phyloP scores from a whole-genome alignment of 179 eudicot species.

The Sideroxylon spinosum region DNA sequence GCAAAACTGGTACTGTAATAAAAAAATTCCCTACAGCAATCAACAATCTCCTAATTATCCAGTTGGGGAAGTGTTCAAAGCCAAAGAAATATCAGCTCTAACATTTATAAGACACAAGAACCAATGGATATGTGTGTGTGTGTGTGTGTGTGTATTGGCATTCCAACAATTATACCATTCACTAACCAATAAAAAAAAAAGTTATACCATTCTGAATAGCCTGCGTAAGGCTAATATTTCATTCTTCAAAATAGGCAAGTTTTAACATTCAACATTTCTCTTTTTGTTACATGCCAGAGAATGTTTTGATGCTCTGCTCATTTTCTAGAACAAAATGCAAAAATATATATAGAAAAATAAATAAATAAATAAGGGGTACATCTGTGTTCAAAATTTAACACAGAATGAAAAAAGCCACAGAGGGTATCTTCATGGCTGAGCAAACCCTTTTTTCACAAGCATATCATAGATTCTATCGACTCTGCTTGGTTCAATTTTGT shows the following conservation, averaged over 20 bases:
- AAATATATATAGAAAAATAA: no score
- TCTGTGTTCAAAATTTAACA: background rate
- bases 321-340: background rate
- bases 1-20: no score
- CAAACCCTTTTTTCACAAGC: constrained; percentile 69
- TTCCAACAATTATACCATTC: background rate
- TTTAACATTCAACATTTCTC: background rate
- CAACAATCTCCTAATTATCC: no score
- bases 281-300: background rate
- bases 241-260: background rate
- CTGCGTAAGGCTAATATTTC: background rate
- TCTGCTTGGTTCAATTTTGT: constrained; percentile 58
- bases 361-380: background rate
- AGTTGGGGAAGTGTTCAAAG: no score
- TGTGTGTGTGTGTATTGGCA: no score
- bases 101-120: background rate
- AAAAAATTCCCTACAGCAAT: no score
- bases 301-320: background rate
- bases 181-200: no score
- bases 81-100: no score
- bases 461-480: constrained; percentile 78
- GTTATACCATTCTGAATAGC: background rate
- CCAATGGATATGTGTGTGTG: background rate
- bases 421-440: constrained; percentile 30
- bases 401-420: background rate